These are phyloP conservation scores for Penicillium odoratum DNA, from an alignment of 495 filamentous ascomycete genomes.

Conservation along the genomic window DNA sequence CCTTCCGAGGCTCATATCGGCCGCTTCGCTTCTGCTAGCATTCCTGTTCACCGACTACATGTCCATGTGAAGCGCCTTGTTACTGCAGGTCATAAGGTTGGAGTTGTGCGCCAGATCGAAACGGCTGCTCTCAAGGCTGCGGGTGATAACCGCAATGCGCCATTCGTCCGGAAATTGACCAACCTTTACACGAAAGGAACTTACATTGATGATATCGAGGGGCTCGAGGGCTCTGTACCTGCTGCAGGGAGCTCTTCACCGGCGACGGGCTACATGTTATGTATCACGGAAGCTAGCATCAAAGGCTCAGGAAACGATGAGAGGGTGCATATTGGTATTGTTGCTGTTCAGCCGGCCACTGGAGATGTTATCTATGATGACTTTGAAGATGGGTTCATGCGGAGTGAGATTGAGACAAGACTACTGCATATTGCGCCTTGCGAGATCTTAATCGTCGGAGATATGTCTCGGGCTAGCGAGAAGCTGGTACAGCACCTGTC, in stretches of 20 bases:
- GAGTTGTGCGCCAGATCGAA: constrained; percentile 93
- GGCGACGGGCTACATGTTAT: constrained; percentile 86
- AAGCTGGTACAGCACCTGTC: constrained; percentile 91
- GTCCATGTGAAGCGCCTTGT: constrained; percentile 96
- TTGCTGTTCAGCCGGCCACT: constrained; percentile 93
- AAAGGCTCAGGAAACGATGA: constrained; percentile 91
- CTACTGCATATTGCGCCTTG: constrained; percentile 94
- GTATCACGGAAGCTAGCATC: constrained; percentile 83
- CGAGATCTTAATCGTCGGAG: constrained; percentile 93
- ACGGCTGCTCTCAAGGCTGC: constrained; percentile 97
- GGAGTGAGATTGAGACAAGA: constrained; percentile 91
- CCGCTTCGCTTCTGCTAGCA: constrained; percentile 92
- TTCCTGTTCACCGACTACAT: constrained; percentile 87
- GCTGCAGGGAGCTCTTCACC: constrained; percentile 58
- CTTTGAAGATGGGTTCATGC: constrained; percentile 98
- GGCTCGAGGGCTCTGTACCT: constrained; percentile 57
- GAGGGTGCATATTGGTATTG: constrained; percentile 86
- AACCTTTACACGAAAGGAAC: constrained; percentile 98
- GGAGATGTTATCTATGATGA: constrained; percentile 96
- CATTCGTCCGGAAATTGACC: constrained; percentile 89
- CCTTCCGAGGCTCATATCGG: constrained; percentile 91
- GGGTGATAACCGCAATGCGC: constrained; percentile 90
- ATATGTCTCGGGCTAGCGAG: constrained; percentile 88
- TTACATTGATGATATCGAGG: constrained; percentile 93
- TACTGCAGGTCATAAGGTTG: constrained; percentile 90